Evolutionary conservation across 2,329 filamentous ascomycete genomes (phyloP), one percentile per base, ranked within the genome.

Genomic region (Aspergillus vadensis): DNA sequence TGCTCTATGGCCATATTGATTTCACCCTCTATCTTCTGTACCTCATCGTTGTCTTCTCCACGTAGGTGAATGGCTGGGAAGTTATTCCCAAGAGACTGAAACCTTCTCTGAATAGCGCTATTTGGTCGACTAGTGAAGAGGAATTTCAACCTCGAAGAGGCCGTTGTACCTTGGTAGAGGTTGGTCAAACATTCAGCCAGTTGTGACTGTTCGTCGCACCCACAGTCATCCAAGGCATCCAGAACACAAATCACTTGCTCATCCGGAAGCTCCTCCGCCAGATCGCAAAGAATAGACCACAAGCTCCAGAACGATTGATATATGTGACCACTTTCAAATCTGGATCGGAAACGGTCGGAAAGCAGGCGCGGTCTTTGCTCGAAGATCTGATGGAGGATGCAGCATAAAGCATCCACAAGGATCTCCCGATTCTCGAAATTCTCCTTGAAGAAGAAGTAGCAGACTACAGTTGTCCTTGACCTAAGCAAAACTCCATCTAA

Each of bases 401-500:
- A 72, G 32, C 73, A 70, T 0, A 81, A 38, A 9, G 77, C 25
- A 27, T 27, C 25, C 25, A 27, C 25, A 27, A 27, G 25, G 25
- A 7, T 8, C 8, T 8, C 8, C 7, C 2, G 25, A 27, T 27
- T 9, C 25, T 27, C 25, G 25, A 27, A 27, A 27, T 27, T 7
- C 25, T 27, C 77, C 39, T 80, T 80, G 69, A 81, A 81, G 64
- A 81, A 81, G 66, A 79, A 82, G 55, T 80, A 81, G 21, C 58
- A 61, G 19, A 60, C 50, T 4, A 43, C 5, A 43, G 2, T 43
- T 3, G 17, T 43, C 9, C 0, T 2, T 43, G 39, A 43, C 10
- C 43, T 61, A 5, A 25, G 41, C 15, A 59, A 25, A n/a, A 54
- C 9, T 21, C 59, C 50, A 32, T 63, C 58, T 27, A 65, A 51